phyloP scores from a whole-genome alignment of 2,329 filamentous ascomycete genomes.

The Cucurbitaria berberidis region DNA sequence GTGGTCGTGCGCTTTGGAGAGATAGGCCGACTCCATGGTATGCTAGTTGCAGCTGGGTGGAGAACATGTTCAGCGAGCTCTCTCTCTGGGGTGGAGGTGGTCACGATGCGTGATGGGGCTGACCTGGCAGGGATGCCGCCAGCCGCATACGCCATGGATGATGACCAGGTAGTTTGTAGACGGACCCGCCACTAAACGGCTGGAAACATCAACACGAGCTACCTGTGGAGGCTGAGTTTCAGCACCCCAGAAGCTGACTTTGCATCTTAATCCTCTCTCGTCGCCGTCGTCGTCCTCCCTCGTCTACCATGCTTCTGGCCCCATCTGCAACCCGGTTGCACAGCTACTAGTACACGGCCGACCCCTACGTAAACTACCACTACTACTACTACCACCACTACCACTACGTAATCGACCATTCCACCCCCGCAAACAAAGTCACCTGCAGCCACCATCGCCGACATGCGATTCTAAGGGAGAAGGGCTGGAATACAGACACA shows the following conservation, averaged over 20 bases:
- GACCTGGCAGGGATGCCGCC: conserved; percentile 7
- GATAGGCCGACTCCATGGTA: conserved; percentile 71
- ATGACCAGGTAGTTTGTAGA: conserved; percentile 8
- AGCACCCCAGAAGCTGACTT: conserved; percentile 5
- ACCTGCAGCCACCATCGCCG: not conserved
- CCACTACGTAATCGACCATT: conserved; percentile 24
- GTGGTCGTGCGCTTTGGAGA: conserved; percentile 85
- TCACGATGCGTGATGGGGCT: not conserved
- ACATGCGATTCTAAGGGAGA: conserved; percentile 9
- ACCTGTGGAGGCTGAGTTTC: conserved; percentile 7
- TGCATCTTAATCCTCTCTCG: not conserved
- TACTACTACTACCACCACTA: too few species aligned
- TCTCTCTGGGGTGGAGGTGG: not conserved
- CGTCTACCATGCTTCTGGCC: not conserved
- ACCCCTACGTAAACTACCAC: not conserved
- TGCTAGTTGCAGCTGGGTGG: not conserved
- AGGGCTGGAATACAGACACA: not conserved
- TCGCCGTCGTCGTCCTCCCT: not conserved
- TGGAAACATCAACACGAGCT: not conserved
- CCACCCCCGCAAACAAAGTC: conserved; percentile 1
- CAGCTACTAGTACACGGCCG: conserved; percentile 2
- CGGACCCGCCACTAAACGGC: conserved; percentile 8
- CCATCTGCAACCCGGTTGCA: conserved; percentile 2
- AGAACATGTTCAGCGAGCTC: conserved; percentile 9
- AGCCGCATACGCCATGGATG: conserved; percentile 4